Base-by-base conservation (phyloP, 1,284 basidiomycete species). In the Leccinum fuscescens region DNA sequence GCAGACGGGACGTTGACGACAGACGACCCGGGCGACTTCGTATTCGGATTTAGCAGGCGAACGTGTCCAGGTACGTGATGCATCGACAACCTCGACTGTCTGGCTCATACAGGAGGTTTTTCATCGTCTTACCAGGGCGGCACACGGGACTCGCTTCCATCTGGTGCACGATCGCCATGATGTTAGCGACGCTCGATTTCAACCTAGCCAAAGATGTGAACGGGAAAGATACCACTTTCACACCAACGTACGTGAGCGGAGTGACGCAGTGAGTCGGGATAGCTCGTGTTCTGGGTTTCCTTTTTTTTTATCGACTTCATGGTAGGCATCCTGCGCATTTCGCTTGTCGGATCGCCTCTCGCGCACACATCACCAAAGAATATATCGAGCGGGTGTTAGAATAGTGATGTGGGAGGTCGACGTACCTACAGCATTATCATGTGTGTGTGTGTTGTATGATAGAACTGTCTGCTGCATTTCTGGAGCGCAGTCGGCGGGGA, bases 41-140 rank as follows among this genome's bases (percentile, higher is more conserved):
- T 52, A 11, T 69, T 69, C 52, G 67, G 57, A 22, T 69, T 69
- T 24, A 67, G 69, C 22, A 62, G 67, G 12, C 57, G 67, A 29
- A 35, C 52, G 5, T 66, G 67, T 37, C 56, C 66, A 59, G 66
- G 66, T 67, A 46, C 14, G 56, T 6, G 29, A 52, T 12, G 29
- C 8, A 11, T 14, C 4, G 20, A 9, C 20, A 6, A 7, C 29
- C 15, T 12, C 12, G 2, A 8, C 20, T 14, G 14, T 11, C 39
- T 17, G n/a, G 39, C 39, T 42, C 9, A 53, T 17, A 1, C 15
- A 4, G 24, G 15, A 7, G 8, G 0, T 6, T 14, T 6, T 55
- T 27, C 9, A 7, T 12, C 11, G 3, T 22, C 24, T 4, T 24
- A 9, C 9, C 58, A 66, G 67, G 68, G 0, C 57, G 54, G 46